Evolutionary conservation across 2,329 filamentous ascomycete species (phyloP), one percentile per base, ranked within the genome.

Genomic region (Xylariaceae sp.): DNA sequence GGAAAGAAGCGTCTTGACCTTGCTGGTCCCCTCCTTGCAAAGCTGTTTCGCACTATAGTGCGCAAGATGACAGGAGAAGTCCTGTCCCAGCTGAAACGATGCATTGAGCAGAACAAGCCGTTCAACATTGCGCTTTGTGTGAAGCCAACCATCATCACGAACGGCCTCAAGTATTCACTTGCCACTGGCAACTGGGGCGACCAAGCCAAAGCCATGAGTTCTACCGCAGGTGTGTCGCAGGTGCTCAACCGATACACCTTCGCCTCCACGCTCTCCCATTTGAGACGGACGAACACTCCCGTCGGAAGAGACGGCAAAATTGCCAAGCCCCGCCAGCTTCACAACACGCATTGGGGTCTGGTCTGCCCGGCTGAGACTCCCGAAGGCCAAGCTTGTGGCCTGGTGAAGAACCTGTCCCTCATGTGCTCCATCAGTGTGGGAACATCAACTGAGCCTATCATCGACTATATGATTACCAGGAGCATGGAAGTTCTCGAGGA

Each of bases 151-250:
- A 94, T 92, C 14, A 72, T 98, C 46, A 94, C 89, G 14, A 93
- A 92, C 55, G 92, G 90, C 31, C 65, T 98, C 46, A 94, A 95
- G 57, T 98, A 98, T 63, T 95, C 92, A 33, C 70, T 98, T 42
- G 90, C 92, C 17, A 98, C 92, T 11, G 92, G 92, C 46, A 98
- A 98, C 63, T 98, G 92, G 93, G 93, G 92, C 54, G 92, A 98
- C 47, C 92, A 98, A 67, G 98, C 96, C 74, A 98, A 96, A 68
- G 89, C 92, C 14, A 84, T 85, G 50, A 90, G 83, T 49, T 86
- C 89, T 1, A 96, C 93, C 44, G 92, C 92, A 29, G 93, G 92
- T 71, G 92, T 98, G 29, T 96, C 90, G 30, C 92, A 98, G 64
- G 93, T 98, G 63, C 65, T 98, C 53, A 98, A 95, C 67, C 79